These are phyloP conservation scores for Miscanthus sacchariflorus DNA, from an alignment of 202 grass and related monocot genomes.

Conservation along the genomic window DNA sequence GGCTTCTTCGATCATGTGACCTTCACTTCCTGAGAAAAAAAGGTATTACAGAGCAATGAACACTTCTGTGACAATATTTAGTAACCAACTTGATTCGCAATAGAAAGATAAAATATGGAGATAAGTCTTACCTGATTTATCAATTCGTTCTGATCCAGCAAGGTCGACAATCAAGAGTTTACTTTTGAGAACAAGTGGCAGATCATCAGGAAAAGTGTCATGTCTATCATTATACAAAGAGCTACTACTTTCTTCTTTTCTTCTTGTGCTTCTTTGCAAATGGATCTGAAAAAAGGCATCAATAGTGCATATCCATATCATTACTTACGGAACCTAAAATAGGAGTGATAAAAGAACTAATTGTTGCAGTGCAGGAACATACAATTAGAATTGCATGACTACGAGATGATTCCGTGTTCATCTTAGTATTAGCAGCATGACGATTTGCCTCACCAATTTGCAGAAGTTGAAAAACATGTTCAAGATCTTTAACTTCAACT, in stretches of 20 bases:
- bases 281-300: conserved; percentile 65
- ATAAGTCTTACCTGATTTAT: conserved; percentile 78
- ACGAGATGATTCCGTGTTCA: conserved; percentile 99
- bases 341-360: conserved; percentile 27
- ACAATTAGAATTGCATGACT: conserved; percentile 96
- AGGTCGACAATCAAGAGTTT: conserved; percentile 98
- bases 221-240: conserved; percentile 45
- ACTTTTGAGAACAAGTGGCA: conserved; percentile 87
- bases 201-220: conserved; percentile 44
- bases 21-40: conserved; percentile 82
- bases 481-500: conserved; percentile 84
- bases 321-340: conserved; percentile 25
- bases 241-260: conserved; percentile 57
- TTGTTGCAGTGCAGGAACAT: conserved; percentile 39
- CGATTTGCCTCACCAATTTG: conserved; percentile 93
- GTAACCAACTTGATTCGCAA: background rate
- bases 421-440: conserved; percentile 94
- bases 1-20: conserved; percentile 96
- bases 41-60: conserved; percentile 22
- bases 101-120: background rate
- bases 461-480: conserved; percentile 79
- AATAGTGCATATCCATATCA: conserved; percentile 11
- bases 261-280: conserved; percentile 75
- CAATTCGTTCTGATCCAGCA: conserved; percentile 96
- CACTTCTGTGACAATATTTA: conserved; percentile 3